phyloP scores from a whole-genome alignment of 202 grass and related monocot genomes.

The Schoenoplectus triqueter region DNA sequence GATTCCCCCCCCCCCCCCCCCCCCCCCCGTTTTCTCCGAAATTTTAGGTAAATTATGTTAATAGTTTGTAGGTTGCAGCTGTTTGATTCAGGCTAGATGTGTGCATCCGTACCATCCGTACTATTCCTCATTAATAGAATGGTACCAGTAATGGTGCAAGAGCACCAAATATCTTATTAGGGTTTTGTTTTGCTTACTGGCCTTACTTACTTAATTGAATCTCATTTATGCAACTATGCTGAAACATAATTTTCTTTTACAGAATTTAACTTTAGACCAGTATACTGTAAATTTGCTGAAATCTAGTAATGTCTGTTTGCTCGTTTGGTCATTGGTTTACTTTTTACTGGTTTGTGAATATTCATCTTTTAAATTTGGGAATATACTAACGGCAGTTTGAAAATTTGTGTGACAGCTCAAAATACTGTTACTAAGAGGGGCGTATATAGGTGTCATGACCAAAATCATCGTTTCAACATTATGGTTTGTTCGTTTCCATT shows the following conservation, averaged over 20 bases:
- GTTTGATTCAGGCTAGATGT: conserved; percentile 11
- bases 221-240: not conserved
- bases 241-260: not conserved
- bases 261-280: not conserved
- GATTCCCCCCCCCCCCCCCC: not conserved
- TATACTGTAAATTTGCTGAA: not conserved
- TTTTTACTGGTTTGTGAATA: not conserved
- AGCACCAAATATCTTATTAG: not conserved
- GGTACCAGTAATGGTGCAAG: not conserved
- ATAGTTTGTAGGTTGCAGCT: not conserved
- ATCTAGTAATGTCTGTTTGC: not conserved
- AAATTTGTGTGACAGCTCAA: conserved; percentile 23
- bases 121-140: not conserved
- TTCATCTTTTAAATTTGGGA: not conserved
- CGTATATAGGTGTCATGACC: not conserved
- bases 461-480: not conserved
- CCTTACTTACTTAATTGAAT: not conserved
- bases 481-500: conserved; percentile 14
- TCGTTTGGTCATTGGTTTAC: not conserved
- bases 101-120: not conserved
- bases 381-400: not conserved
- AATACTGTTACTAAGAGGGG: not conserved
- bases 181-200: not conserved
- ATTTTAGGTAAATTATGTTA: not conserved
- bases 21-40: not conserved